These are phyloP conservation scores for Solanum appendiculatum DNA, from an alignment of 257 asterid genomes.

Conservation along the genomic window DNA sequence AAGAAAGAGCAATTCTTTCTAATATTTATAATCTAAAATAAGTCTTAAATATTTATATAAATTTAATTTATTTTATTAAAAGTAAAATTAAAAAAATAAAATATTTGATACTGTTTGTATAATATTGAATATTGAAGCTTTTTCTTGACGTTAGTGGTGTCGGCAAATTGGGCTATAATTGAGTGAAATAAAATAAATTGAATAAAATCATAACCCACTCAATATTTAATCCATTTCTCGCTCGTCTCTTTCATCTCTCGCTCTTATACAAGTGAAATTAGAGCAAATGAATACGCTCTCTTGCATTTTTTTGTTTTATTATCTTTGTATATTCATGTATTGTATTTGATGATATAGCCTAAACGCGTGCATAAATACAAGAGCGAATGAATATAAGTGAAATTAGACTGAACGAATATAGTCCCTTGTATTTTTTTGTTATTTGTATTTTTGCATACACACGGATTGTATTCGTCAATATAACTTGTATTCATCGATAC, in stretches of 20 bases:
- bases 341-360: neutral
- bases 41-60: neutral
- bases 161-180: neutral
- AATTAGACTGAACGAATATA: no score
- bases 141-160: neutral
- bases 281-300: no score
- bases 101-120: neutral
- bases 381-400: neutral
- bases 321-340: neutral
- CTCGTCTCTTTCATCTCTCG: fast-evolving
- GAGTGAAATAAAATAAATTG: neutral
- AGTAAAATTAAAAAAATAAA: neutral
- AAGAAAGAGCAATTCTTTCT: neutral
- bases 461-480: no score
- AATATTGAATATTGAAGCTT: neutral
- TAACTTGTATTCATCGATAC: no score
- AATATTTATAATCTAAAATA: neutral
- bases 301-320: no score
- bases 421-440: no score
- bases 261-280: neutral
- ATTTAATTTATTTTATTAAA: neutral
- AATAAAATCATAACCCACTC: neutral
- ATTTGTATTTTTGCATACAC: no score
- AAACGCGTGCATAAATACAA: neutral
- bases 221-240: neutral